A percentile compares a stretch with the other conserved stretches of the same genome.
phyloP scores from a whole-genome alignment of 2,329 filamentous ascomycete genomes.

The Monosporascus sp. region DNA sequence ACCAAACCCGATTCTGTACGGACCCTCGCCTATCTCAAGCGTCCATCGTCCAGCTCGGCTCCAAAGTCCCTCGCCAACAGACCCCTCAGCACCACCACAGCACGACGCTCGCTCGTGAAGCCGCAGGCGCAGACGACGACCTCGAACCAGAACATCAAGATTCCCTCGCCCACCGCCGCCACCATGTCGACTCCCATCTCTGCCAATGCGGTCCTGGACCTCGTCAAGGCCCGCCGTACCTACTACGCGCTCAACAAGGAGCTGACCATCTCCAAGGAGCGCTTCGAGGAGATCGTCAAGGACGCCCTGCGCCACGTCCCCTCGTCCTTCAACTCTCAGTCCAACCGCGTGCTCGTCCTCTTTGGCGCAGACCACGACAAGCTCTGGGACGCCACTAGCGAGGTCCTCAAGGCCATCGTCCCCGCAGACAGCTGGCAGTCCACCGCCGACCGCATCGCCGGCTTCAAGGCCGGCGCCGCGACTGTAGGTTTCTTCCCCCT shows the following conservation, averaged over 20 bases:
- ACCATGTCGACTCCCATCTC: conserved; percentile 39
- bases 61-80: conserved; percentile 4
- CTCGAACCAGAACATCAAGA: conserved; percentile 14
- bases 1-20: conserved; percentile 7
- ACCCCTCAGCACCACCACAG: conserved; percentile 17
- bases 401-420: conserved; percentile 63
- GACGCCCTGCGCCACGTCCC: conserved; percentile 65
- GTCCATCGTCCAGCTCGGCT: conserved; percentile 1
- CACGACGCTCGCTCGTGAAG: conserved; percentile 8
- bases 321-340: conserved; percentile 84
- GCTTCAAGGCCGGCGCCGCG: conserved; percentile 69
- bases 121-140: conserved; percentile 10
- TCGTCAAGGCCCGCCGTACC: conserved; percentile 63
- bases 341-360: conserved; percentile 71
- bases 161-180: conserved; percentile 20
- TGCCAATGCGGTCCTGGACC: conserved; percentile 53
- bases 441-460: conserved; percentile 36
- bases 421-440: conserved; percentile 56
- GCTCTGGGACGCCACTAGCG: conserved; percentile 72
- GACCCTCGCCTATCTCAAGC: conserved; percentile 1
- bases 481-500: conserved; percentile 50
- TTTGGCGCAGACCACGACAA: conserved; percentile 79
- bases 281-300: conserved; percentile 61
- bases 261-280: conserved; percentile 50
- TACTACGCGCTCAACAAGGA: conserved; percentile 64